Conservation (phyloP, 202 grass and related monocot genomes). For the Carex arenaria region DNA sequence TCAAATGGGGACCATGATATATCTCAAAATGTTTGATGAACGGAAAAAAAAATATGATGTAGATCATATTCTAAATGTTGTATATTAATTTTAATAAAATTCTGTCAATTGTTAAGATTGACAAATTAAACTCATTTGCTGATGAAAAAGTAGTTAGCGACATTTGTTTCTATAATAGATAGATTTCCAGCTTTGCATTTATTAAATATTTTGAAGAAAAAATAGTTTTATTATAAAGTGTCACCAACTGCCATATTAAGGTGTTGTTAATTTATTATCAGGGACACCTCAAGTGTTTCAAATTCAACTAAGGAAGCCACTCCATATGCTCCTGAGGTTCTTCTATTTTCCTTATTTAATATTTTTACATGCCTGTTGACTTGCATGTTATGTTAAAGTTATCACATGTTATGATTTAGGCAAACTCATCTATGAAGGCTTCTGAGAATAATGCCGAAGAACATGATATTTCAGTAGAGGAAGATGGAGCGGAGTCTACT, state of each 20-base stretch:
- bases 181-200: neutral
- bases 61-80: neutral
- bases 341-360: neutral
- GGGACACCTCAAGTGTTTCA: neutral
- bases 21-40: neutral
- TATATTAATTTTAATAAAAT: neutral
- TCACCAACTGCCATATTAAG: neutral
- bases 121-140: neutral
- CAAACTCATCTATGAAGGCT: neutral
- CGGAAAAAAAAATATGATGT: neutral
- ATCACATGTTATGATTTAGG: neutral
- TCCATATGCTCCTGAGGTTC: constrained; percentile 12
- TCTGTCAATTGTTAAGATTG: neutral
- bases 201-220: neutral
- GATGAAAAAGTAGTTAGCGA: neutral
- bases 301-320: constrained; percentile 15
- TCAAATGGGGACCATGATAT: neutral
- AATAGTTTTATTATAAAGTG: neutral
- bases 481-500: neutral
- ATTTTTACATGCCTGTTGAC: neutral
- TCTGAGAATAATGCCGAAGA: neutral
- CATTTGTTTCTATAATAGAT: neutral
- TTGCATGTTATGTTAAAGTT: neutral
- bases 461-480: constrained; percentile 4
- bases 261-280: constrained; percentile 7